Conservation (phyloP, 2,329 filamentous ascomycete species). For the Xylaria hypoxylon region DNA sequence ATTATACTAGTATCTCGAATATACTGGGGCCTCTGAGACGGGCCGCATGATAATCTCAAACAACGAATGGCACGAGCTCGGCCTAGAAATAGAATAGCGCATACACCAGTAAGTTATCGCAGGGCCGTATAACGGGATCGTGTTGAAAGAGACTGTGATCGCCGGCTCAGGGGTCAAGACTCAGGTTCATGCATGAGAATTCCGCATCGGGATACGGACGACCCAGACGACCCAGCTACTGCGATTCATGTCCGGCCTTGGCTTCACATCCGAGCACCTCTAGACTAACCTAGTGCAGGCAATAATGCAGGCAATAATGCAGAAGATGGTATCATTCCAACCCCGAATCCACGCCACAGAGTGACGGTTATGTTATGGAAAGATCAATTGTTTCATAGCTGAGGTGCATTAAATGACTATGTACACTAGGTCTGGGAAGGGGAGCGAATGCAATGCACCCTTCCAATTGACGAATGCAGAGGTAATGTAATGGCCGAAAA, state of each 20-base stretch:
- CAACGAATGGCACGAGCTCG: constrained; percentile 30
- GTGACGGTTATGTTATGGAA: neutral
- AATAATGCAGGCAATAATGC: too few species aligned
- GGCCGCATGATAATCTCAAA: constrained; percentile 39
- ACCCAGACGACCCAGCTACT: neutral
- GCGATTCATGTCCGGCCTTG: constrained; percentile 33
- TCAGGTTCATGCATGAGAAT: constrained; percentile 36
- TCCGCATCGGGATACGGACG: constrained; percentile 4
- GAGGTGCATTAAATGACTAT: neutral
- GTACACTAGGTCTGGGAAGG: neutral
- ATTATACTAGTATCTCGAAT: constrained; percentile 39
- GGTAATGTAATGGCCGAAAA: constrained; percentile 8
- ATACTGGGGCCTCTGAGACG: constrained; percentile 16
- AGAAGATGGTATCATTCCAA: constrained; percentile 10
- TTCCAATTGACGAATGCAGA: constrained; percentile 20
- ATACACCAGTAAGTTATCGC: constrained; percentile 40
- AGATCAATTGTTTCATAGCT: neutral
- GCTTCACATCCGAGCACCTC: constrained; percentile 19
- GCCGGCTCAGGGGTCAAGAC: constrained; percentile 32
- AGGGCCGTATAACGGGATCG: constrained; percentile 42
- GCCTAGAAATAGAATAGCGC: constrained; percentile 43
- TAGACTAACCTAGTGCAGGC: neutral
- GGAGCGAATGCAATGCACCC: neutral
- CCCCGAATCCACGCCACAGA: neutral
- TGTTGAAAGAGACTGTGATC: constrained; percentile 24